Percentiles rank a stretch among this genome's conserved stretches.
Evolutionary conservation across 176 grass and related monocot species (phyloP).

Genomic region (Hordeum vulgare): DNA sequence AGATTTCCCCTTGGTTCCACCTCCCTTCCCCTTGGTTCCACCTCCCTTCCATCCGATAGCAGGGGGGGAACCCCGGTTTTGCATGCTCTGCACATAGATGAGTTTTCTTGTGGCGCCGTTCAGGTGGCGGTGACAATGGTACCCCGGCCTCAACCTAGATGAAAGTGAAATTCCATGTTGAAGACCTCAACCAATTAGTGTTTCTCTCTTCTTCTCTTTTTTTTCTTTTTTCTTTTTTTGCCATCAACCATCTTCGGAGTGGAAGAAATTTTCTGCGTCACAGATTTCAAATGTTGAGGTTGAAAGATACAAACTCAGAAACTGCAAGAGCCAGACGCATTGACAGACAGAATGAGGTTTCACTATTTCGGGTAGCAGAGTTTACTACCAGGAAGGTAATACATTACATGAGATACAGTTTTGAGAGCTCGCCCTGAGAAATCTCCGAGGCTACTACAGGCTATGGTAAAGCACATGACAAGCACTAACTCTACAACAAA

Average conservation of each 20-base stretch:
- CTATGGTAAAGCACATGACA: not conserved
- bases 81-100: no score
- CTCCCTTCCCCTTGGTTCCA: no score
- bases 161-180: no score
- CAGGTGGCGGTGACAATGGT: no score
- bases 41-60: no score
- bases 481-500: conserved; percentile 31
- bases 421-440: not conserved
- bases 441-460: conserved; percentile 13
- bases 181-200: no score
- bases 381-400: conserved; percentile 5
- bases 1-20: no score
- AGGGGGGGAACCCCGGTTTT: no score
- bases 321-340: not conserved
- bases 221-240: no score
- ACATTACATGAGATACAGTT: conserved; percentile 22
- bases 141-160: no score
- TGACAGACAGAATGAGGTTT: not conserved
- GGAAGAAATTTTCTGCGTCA: not conserved
- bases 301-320: not conserved
- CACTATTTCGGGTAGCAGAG: conserved; percentile 5
- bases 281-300: not conserved
- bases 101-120: no score
- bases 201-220: no score
- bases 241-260: not conserved